phyloP scores from a whole-genome alignment of 73 alveolate species.

The Stentor coeruleus region DNA sequence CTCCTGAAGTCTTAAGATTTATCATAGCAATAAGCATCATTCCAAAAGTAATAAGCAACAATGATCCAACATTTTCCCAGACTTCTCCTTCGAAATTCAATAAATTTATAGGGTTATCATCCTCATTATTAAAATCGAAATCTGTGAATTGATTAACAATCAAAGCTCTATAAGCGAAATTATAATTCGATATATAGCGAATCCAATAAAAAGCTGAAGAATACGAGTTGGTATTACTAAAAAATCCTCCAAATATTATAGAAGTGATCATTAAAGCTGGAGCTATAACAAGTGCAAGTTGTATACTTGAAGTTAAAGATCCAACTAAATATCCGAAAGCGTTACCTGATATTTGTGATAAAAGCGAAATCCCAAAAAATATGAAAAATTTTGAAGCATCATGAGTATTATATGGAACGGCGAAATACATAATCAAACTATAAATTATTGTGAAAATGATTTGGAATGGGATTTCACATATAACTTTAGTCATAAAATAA shows the following conservation, averaged over 20 bases:
- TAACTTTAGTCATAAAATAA: too few species aligned
- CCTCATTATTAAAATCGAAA: not conserved
- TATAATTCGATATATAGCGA: not conserved
- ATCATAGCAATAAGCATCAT: too few species aligned
- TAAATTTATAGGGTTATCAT: not conserved
- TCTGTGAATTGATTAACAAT: not conserved
- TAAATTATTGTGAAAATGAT: not conserved
- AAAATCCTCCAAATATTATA: not conserved
- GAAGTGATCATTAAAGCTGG: constrained; percentile 29
- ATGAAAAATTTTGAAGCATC: not conserved
- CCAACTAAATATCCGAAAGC: not conserved
- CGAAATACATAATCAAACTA: not conserved
- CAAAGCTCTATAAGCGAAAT: not conserved
- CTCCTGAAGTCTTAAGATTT: too few species aligned
- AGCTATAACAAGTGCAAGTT: constrained; percentile 31
- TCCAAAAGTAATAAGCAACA: too few species aligned
- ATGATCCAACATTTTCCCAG: not conserved
- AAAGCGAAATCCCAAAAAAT: not conserved
- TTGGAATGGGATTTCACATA: not conserved
- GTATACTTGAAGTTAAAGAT: not conserved
- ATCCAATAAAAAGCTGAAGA: not conserved
- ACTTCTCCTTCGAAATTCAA: not conserved
- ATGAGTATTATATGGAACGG: not conserved
- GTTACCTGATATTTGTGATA: not conserved
- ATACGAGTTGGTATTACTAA: not conserved